Conservation (phyloP, 345 rosid genomes). For the Melaleuca alternifolia region DNA sequence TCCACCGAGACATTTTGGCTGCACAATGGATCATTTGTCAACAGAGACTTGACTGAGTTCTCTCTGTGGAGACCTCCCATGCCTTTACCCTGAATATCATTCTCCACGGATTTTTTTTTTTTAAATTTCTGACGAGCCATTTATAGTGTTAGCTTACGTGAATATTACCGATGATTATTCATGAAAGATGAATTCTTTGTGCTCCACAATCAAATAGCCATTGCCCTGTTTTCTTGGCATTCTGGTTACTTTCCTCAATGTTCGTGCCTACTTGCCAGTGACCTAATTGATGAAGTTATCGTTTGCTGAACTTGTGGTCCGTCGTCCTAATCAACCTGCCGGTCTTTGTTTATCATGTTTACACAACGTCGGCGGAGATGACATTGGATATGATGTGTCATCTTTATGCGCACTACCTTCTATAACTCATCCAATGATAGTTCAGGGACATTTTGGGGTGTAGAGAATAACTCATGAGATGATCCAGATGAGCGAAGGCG, state of each 20-base stretch:
- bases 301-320: neutral
- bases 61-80: slow-evolving; percentile 70
- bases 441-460: too few species aligned
- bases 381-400: neutral
- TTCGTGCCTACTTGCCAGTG: neutral
- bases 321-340: neutral
- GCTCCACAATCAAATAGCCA: neutral
- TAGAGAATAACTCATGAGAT: too few species aligned
- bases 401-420: too few species aligned
- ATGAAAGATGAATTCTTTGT: neutral
- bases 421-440: too few species aligned
- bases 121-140: neutral
- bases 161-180: neutral
- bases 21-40: slow-evolving; percentile 65
- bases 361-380: neutral
- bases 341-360: neutral
- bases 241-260: neutral
- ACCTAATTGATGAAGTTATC: neutral
- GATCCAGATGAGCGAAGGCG: too few species aligned
- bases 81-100: slow-evolving; percentile 45
- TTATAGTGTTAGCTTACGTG: neutral
- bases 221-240: neutral
- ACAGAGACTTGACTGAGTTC: slow-evolving; percentile 58
- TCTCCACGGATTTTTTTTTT: neutral
- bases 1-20: slow-evolving; percentile 95